Percentiles rank a stretch among this genome's conserved stretches.
Conservation (phyloP, 2,329 filamentous ascomycete genomes). For the Alternaria longipes region DNA sequence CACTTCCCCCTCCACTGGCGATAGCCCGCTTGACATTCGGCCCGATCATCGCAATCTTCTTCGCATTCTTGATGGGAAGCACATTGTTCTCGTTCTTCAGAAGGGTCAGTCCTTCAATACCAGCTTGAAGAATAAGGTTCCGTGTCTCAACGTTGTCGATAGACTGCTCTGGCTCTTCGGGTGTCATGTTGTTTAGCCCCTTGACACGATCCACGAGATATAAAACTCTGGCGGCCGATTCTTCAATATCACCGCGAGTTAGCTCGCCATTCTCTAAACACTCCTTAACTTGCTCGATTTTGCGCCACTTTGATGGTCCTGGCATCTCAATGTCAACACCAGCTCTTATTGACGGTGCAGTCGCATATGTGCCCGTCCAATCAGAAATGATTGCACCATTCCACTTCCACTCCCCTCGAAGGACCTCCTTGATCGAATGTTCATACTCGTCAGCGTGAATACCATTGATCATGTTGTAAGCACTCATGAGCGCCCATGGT, state of each 20-base stretch:
- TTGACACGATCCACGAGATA: constrained; percentile 71
- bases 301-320: constrained; percentile 52
- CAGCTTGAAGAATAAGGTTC: constrained; percentile 67
- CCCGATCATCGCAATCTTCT: constrained; percentile 71
- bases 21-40: constrained; percentile 74
- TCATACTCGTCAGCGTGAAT: constrained; percentile 54
- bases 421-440: constrained; percentile 54
- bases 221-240: constrained; percentile 63
- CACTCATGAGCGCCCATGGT: constrained; percentile 74
- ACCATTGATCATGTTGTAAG: constrained; percentile 74
- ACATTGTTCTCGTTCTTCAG: constrained; percentile 69
- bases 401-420: constrained; percentile 54
- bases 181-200: constrained; percentile 64
- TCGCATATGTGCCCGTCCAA: constrained; percentile 54
- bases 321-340: constrained; percentile 55
- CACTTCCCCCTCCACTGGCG: constrained; percentile 73
- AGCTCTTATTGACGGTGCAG: constrained; percentile 50
- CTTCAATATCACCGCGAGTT: constrained; percentile 59
- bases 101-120: constrained; percentile 69
- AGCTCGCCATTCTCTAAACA: constrained; percentile 49
- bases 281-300: constrained; percentile 46
- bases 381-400: constrained; percentile 56
- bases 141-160: constrained; percentile 65
- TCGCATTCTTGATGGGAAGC: constrained; percentile 66
- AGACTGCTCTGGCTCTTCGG: constrained; percentile 65